These are phyloP conservation scores for Globisporangium carolinianum DNA, from an alignment of 352 stramenopile genomes.

Conservation along the genomic window DNA sequence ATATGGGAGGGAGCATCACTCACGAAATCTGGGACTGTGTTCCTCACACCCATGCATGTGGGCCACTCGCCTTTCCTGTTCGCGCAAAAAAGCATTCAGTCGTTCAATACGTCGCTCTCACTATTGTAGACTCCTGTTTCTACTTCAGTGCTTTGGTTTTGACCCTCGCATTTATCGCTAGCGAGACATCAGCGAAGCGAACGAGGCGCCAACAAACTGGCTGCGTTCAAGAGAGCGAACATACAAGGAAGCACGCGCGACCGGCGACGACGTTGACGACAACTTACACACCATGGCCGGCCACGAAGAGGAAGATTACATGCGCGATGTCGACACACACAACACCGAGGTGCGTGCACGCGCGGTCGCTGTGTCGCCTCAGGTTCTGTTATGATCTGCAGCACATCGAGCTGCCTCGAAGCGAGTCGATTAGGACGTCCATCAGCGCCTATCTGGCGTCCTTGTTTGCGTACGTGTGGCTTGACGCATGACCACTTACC, in stretches of 20 bases:
- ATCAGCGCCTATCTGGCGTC: too few species aligned
- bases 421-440: too few species aligned
- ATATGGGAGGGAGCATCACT: not conserved
- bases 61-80: not conserved
- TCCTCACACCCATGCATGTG: not conserved
- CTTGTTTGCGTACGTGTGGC: not conserved
- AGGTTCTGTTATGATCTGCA: too few species aligned
- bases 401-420: too few species aligned
- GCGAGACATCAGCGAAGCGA: not conserved
- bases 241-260: not conserved
- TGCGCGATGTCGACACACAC: conserved; percentile 41
- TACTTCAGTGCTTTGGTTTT: too few species aligned
- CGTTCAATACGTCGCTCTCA: too few species aligned
- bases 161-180: not conserved
- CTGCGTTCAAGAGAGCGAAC: not conserved
- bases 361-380: too few species aligned
- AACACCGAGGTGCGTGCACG: conserved; percentile 43
- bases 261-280: not conserved
- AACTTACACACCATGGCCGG: conserved; percentile 32
- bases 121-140: too few species aligned
- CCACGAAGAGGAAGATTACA: conserved; percentile 63
- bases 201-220: not conserved
- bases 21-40: not conserved
- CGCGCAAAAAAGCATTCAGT: too few species aligned
- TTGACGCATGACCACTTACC: conserved; percentile 4